These are phyloP conservation scores for Plasmodium vivax DNA, from an alignment of 169 alveolate genomes.

Conservation along the genomic window DNA sequence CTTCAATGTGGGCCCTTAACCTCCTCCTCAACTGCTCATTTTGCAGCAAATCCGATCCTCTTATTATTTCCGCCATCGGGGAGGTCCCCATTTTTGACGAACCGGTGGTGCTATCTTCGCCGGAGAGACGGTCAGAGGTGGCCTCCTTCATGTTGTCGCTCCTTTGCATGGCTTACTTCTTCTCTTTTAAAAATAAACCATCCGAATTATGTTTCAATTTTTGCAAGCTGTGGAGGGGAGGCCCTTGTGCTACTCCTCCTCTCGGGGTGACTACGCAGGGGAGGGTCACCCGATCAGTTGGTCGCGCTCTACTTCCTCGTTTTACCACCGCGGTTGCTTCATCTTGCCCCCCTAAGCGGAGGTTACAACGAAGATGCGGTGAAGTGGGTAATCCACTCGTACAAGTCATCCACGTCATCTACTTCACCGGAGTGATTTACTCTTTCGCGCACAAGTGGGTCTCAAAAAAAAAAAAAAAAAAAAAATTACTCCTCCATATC, in stretches of 20 bases:
- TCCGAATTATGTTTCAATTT: background rate
- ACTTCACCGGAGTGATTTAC: background rate
- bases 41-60: conserved; percentile 42
- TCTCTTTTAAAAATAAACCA: background rate
- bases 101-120: background rate
- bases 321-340: background rate
- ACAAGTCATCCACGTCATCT: no score
- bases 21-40: conserved; percentile 17
- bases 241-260: background rate
- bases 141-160: background rate
- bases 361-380: background rate
- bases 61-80: conserved; percentile 41
- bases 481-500: background rate
- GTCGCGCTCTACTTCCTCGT: background rate
- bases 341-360: background rate
- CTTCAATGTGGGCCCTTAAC: conserved; percentile 61
- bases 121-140: background rate
- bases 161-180: background rate
- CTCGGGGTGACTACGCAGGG: background rate
- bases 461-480: background rate
- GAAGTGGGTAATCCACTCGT: background rate
- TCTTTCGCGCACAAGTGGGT: background rate
- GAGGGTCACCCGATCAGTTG: background rate
- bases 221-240: background rate
- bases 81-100: background rate